Conservation (phyloP, 768 basidiomycete genomes). For the Naganishia kalamii region DNA sequence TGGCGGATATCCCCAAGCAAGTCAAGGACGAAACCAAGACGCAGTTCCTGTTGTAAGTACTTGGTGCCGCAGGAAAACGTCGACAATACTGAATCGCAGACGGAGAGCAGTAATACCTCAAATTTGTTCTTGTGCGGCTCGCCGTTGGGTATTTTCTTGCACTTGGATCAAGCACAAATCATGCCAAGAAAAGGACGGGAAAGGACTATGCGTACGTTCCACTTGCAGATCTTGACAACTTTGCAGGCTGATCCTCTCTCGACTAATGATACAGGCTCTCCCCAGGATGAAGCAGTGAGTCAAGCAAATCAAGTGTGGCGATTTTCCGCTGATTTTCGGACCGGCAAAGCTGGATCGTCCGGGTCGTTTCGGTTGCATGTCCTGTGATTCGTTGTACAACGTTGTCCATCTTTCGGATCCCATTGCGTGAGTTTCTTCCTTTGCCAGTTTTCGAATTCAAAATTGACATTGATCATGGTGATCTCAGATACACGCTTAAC, state of each 20-base stretch:
- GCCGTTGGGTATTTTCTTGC: slow-evolving; percentile 50
- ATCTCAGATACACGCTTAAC: slow-evolving; percentile 48
- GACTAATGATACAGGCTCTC: slow-evolving; percentile 36
- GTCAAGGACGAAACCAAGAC: slow-evolving; percentile 39
- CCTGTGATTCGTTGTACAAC: slow-evolving; percentile 50
- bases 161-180: slow-evolving; percentile 49
- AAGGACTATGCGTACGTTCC: slow-evolving; percentile 44
- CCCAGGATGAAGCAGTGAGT: slow-evolving; percentile 50
- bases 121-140: slow-evolving; percentile 49
- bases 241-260: no score
- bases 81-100: slow-evolving; percentile 4
- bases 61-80: not conserved
- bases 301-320: not conserved
- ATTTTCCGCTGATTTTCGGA: not conserved
- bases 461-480: not conserved
- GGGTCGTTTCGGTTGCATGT: slow-evolving; percentile 50
- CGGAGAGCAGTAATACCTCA: slow-evolving; percentile 36
- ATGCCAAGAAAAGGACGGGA: slow-evolving; percentile 50
- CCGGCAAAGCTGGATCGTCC: slow-evolving; percentile 46
- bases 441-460: no score
- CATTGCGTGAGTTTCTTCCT: slow-evolving; percentile 46
- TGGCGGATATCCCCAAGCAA: slow-evolving; percentile 45
- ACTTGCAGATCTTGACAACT: not conserved
- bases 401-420: slow-evolving; percentile 51
- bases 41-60: slow-evolving; percentile 44